Evolutionary conservation across 768 basidiomycete species (phyloP).

Genomic region (Rhodotorula sphaerocarpa): DNA sequence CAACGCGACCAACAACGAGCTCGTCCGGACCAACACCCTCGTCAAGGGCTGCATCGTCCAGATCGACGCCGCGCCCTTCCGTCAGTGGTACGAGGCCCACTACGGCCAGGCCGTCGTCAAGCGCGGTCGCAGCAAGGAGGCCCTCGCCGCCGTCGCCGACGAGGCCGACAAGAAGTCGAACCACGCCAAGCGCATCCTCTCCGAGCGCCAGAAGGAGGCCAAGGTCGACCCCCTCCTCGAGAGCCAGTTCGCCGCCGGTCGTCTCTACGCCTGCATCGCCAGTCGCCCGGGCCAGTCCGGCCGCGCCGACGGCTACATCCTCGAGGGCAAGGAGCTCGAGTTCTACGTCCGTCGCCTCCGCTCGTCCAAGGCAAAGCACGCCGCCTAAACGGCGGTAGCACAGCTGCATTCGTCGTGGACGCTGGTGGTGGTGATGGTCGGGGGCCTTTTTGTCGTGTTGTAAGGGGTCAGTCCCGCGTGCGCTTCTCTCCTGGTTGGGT

Average conservation of each 20-base stretch:
- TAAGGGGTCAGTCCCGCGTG: too few species aligned
- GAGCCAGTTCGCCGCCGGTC: constrained; percentile 49
- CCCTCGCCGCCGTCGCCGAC: constrained; percentile 47
- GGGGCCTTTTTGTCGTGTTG: too few species aligned
- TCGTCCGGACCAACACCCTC: constrained; percentile 98
- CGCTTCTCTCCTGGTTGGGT: too few species aligned
- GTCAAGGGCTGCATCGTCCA: constrained; percentile 96
- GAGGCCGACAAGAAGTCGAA: constrained; percentile 70
- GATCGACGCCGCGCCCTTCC: constrained; percentile 95
- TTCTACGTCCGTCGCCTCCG: constrained; percentile 92
- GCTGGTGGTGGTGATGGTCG: too few species aligned
- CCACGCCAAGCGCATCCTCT: constrained; percentile 76
- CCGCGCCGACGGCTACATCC: constrained; percentile 90
- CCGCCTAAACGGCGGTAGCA: neutral
- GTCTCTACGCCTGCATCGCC: constrained; percentile 84
- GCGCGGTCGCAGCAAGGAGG: constrained; percentile 55
- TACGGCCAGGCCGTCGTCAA: constrained; percentile 92
- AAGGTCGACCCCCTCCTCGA: constrained; percentile 78
- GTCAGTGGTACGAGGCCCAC: constrained; percentile 98
- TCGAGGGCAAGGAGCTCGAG: constrained; percentile 98
- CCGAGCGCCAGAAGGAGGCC: constrained; percentile 86
- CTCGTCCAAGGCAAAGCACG: constrained; percentile 62
- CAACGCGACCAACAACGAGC: constrained; percentile 99
- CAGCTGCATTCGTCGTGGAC: too few species aligned
- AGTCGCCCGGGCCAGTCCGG: constrained; percentile 96